These are phyloP conservation scores for Discostella stelligera DNA, from an alignment of 352 stramenopile species.

Conservation along the genomic window DNA sequence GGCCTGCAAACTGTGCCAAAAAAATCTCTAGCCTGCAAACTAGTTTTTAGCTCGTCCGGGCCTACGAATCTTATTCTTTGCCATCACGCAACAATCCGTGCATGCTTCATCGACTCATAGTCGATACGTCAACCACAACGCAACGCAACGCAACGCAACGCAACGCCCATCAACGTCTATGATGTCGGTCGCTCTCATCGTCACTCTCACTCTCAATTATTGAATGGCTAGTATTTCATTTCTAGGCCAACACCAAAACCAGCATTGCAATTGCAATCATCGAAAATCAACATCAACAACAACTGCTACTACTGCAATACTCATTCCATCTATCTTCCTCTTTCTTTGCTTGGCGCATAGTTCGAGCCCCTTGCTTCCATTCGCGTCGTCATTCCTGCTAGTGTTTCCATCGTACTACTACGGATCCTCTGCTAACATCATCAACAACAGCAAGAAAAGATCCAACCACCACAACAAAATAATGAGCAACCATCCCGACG, in stretches of 20 bases:
- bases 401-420: not conserved
- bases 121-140: too few relatives aligned
- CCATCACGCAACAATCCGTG: too few relatives aligned
- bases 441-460: not conserved
- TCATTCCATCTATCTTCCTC: not conserved
- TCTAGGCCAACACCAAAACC: not conserved
- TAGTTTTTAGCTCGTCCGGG: too few relatives aligned
- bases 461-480: not conserved
- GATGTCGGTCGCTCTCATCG: too few relatives aligned
- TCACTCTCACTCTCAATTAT: not conserved
- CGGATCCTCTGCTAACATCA: not conserved
- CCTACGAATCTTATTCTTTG: too few relatives aligned
- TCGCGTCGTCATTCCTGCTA: not conserved
- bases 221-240: not conserved
- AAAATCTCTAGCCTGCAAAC: too few relatives aligned
- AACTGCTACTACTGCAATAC: not conserved
- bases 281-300: not conserved
- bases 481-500: not conserved
- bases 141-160: too few relatives aligned
- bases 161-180: too few relatives aligned
- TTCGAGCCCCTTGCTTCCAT: not conserved
- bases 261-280: too few relatives aligned
- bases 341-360: not conserved
- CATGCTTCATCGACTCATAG: too few relatives aligned
- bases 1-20: too few relatives aligned